Percentiles rank a stretch among this genome's conserved stretches.
Evolutionary conservation across 192 early-diverging fungal genomes (phyloP).

Genomic region (Endogone sp.): DNA sequence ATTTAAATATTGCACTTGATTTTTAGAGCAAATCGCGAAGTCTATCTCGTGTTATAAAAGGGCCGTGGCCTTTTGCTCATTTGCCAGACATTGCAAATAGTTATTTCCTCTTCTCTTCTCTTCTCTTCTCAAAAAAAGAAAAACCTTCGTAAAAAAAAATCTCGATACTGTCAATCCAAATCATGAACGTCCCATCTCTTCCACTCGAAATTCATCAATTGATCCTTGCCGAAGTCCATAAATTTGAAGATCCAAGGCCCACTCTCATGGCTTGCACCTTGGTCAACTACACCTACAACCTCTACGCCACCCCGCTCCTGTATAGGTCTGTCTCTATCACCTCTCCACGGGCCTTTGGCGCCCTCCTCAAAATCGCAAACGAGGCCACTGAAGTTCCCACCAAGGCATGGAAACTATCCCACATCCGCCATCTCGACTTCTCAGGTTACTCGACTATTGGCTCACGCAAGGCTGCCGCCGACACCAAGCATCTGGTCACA

Average conservation of each 20-base stretch:
- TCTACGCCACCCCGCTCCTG: not conserved
- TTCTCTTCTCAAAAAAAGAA: no score
- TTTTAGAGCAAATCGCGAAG: no score
- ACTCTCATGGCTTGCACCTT: not conserved
- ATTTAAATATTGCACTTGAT: no score
- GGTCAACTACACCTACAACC: not conserved
- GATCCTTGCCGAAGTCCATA: conserved; percentile 1
- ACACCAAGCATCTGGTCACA: not conserved
- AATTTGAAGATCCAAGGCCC: no score
- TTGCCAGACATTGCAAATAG: no score
- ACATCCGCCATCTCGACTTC: not conserved
- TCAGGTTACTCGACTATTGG: not conserved
- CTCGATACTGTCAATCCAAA: no score
- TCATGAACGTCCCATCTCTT: no score
- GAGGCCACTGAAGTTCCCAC: not conserved
- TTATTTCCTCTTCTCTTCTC: no score
- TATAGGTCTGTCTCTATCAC: not conserved
- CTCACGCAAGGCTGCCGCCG: not conserved
- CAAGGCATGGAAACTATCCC: not conserved
- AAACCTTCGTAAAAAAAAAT: no score
- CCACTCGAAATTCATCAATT: not conserved
- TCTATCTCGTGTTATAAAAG: no score
- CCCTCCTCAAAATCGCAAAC: not conserved
- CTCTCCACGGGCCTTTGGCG: not conserved
- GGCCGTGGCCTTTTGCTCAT: no score